Conservation (phyloP, 768 basidiomycete species). For the Pisolithus orientalis region DNA sequence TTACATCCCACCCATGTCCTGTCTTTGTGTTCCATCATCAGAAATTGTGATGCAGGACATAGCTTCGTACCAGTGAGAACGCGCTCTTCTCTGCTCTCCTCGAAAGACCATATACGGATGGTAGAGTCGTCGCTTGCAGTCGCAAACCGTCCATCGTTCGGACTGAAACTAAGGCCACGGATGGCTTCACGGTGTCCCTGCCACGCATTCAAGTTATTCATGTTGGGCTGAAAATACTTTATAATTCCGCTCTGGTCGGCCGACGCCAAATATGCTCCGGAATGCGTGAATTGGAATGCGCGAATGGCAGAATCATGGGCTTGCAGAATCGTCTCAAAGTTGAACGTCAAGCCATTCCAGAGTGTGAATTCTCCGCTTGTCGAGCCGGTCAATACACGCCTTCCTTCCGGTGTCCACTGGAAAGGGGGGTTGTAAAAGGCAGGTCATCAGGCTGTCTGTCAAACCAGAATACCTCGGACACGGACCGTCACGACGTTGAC, state of each 20-base stretch:
- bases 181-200: conserved; percentile 93
- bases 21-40: conserved; percentile 9
- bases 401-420: conserved; percentile 96
- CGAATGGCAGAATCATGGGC: conserved; percentile 96
- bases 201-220: conserved; percentile 97
- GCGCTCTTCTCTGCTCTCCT: conserved; percentile 84
- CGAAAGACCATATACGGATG: conserved; percentile 92
- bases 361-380: conserved; percentile 97
- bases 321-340: conserved; percentile 99
- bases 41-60: neutral
- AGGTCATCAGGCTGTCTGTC: neutral
- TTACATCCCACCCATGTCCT: conserved; percentile 99
- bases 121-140: conserved; percentile 95
- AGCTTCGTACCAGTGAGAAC: conserved; percentile 62
- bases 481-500: conserved; percentile 91
- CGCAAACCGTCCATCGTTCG: conserved; percentile 87
- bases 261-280: conserved; percentile 88
- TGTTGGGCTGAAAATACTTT: conserved; percentile 98
- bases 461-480: conserved; percentile 12
- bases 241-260: conserved; percentile 91
- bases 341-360: conserved; percentile 99
- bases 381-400: conserved; percentile 89
- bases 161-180: conserved; percentile 85
- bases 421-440: neutral
- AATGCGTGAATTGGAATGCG: conserved; percentile 83